Base-by-base conservation (phyloP, 257 asterid species). In the Oldenlandia corymbosa region DNA sequence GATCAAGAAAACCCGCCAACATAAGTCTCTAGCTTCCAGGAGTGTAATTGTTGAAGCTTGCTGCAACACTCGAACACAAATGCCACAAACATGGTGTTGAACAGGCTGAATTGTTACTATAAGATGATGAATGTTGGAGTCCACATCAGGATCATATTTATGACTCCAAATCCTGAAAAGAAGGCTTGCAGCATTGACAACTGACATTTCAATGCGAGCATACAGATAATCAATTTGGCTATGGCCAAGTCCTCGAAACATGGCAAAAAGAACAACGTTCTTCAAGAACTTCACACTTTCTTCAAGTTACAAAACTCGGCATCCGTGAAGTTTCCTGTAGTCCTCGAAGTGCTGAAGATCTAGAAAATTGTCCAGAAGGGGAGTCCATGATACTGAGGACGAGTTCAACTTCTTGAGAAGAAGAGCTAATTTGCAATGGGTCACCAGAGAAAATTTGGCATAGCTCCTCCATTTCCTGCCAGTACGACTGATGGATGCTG, bases 401-500 rank as follows among this genome's bases (percentile, higher is more conserved):
- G 14, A 49, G 43, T 37, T 37, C 43, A 9, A 52, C 26, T 34
- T 21, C 46, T 11, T 20, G 47, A n/a, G 63, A 39, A 34, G 63
- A 58, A 26, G n/a, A 52, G 46, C 14, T 10, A 11, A 18, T 3
- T 14, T 58, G 18, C 46, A n/a, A 18, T n/a, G 63, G 14, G 5
- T 18, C 43, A 34, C 20, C 30, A 32, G 11, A n/a, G 2, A 58
- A 58, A 13, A 1, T 34, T 4, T 3, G 43, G 43, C 18, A 31
- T 14, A 18, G 24, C 10, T 57, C 26, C 45, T 57, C 43, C 26
- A 57, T 32, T 57, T 57, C 62, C 10, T 24, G 57, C 57, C 57
- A 4, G 26, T 23, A 51, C 12, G 13, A 51, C 57, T 10, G 32
- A 1, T 51, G 31, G 1, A 51, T 39, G 26, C 43, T 10, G 2